phyloP scores from a whole-genome alignment of 73 alveolate genomes.

The Paramecium caudatum region DNA sequence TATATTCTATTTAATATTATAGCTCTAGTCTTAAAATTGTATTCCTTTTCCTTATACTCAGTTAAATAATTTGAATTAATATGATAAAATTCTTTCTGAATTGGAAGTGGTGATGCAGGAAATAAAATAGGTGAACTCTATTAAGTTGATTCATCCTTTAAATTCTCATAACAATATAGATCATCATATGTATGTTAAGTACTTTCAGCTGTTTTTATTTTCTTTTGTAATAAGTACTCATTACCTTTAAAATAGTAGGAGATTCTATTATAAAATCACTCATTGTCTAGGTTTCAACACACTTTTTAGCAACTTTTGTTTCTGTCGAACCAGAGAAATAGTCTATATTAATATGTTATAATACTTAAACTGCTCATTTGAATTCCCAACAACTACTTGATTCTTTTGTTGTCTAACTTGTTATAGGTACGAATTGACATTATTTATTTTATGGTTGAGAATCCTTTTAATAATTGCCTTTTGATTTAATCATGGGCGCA shows the following conservation, averaged over 20 bases:
- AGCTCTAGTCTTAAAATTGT: conserved; percentile 19
- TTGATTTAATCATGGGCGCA: conserved; percentile 38
- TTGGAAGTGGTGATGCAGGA: background rate
- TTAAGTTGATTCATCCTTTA: conserved; percentile 26
- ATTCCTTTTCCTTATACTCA: conserved; percentile 29
- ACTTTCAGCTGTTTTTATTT: background rate
- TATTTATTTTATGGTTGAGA: conserved; percentile 13
- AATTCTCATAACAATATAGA: background rate
- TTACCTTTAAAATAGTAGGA: conserved; percentile 27
- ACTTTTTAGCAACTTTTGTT: background rate
- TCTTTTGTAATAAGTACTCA: background rate
- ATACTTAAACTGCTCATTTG: background rate
- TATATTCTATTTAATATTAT: conserved; percentile 1
- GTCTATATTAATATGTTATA: background rate
- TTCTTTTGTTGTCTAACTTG: conserved; percentile 38
- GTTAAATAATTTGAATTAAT: background rate
- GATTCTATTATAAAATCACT: conserved; percentile 16
- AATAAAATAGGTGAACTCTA: background rate
- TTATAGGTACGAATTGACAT: too few species aligned
- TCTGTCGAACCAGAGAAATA: conserved; percentile 1
- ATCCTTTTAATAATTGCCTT: conserved; percentile 52
- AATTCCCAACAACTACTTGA: conserved; percentile 16
- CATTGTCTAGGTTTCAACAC: background rate
- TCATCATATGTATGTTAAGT: conserved; percentile 20
- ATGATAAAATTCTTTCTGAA: background rate